These are phyloP conservation scores for Exophiala xenobiotica DNA, from an alignment of 2,329 filamentous ascomycete species.

Conservation along the genomic window DNA sequence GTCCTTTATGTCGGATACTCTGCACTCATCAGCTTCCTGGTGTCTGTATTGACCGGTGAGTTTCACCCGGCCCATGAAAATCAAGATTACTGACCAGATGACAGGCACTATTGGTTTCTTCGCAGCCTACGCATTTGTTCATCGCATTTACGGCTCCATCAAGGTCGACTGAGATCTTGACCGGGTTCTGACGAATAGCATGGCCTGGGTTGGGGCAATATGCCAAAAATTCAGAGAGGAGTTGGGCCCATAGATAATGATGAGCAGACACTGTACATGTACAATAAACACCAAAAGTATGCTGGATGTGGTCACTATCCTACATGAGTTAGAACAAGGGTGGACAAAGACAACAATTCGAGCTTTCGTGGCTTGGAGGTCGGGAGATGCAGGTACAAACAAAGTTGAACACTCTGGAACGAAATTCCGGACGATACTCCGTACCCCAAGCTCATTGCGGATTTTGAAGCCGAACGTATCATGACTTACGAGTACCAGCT, in stretches of 20 bases:
- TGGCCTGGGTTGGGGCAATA: too few species aligned
- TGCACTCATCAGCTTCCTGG: conserved; percentile 80
- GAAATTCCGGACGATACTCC: too few species aligned
- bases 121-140: conserved; percentile 88
- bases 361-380: too few species aligned
- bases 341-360: too few species aligned
- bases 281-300: neutral
- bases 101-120: conserved; percentile 93
- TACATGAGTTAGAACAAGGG: too few species aligned
- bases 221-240: neutral
- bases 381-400: too few species aligned
- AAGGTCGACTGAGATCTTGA: conserved; percentile 78
- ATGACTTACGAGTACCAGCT: too few species aligned
- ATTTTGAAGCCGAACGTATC: too few species aligned
- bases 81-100: conserved; percentile 1
- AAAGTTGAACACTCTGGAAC: too few species aligned
- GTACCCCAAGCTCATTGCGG: too few species aligned
- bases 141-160: conserved; percentile 94
- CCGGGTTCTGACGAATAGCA: neutral
- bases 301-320: neutral
- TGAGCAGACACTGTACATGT: too few species aligned
- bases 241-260: neutral
- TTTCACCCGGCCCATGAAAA: conserved; percentile 31
- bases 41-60: conserved; percentile 92
- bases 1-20: conserved; percentile 95